A percentile compares a stretch with the other conserved stretches of the same genome.
Conservation (phyloP, 345 rosid species). For the Pelargonium nanum region DNA sequence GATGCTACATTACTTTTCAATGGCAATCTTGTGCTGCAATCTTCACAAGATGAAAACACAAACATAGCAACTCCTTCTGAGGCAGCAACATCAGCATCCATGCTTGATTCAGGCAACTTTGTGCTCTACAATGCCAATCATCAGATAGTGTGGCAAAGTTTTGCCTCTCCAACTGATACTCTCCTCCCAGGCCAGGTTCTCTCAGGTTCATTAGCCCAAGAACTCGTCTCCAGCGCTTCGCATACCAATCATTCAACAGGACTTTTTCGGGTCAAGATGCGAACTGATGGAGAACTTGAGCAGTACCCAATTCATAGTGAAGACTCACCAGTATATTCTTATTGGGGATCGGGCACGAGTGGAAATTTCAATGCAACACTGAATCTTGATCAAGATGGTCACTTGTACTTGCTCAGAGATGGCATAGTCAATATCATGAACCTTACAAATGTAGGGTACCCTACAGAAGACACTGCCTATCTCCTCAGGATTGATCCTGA, state of each 20-base stretch:
- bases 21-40: conserved; percentile 14
- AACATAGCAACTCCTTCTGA: neutral
- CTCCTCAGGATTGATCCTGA: conserved; percentile 9
- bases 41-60: conserved; percentile 1
- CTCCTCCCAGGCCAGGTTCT: conserved; percentile 20
- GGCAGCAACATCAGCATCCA: conserved; percentile 11
- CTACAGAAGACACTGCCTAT: neutral
- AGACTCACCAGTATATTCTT: conserved; percentile 7
- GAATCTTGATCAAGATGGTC: conserved; percentile 15
- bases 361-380: conserved; percentile 8
- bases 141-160: conserved; percentile 22
- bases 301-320: conserved; percentile 14
- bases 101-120: conserved; percentile 26
- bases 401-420: conserved; percentile 9
- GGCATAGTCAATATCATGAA: neutral
- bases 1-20: conserved; percentile 12
- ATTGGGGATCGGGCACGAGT: neutral
- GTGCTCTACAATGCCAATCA: conserved; percentile 2
- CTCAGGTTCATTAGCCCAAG: neutral
- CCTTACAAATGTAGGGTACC: neutral
- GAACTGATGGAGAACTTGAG: conserved; percentile 21
- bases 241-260: conserved; percentile 16
- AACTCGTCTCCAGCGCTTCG: conserved; percentile 17
- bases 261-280: conserved; percentile 18
- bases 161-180: conserved; percentile 22